These are phyloP conservation scores for Calocybe gambosa DNA, from an alignment of 1,284 basidiomycete genomes.

Conservation along the genomic window DNA sequence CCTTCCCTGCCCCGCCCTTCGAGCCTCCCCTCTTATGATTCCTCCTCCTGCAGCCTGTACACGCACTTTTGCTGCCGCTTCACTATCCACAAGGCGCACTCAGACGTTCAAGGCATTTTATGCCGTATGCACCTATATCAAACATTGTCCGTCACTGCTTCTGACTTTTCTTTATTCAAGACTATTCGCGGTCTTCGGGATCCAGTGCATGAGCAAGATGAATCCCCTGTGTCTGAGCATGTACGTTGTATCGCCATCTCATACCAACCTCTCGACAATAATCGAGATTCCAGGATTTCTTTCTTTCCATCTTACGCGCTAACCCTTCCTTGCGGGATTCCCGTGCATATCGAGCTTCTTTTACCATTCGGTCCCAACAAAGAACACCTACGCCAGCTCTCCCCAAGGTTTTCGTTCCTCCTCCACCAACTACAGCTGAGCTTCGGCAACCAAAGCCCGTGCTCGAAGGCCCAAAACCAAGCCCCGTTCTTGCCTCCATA, in stretches of 20 bases:
- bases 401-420: conserved; percentile 19
- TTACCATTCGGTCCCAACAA: conserved; percentile 53
- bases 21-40: conserved; percentile 23
- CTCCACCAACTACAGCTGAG: conserved; percentile 20
- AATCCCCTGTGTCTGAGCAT: conserved; percentile 45
- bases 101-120: conserved; percentile 54
- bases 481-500: conserved; percentile 73
- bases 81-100: conserved; percentile 26
- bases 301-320: conserved; percentile 90
- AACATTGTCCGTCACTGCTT: conserved; percentile 6
- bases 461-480: conserved; percentile 33
- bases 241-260: conserved; percentile 26
- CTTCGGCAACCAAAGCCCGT: conserved; percentile 18
- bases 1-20: conserved; percentile 10
- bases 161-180: conserved; percentile 26
- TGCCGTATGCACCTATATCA: conserved; percentile 39
- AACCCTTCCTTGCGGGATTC: conserved; percentile 92
- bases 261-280: conserved; percentile 2
- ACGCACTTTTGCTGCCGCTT: conserved; percentile 21
- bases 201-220: conserved; percentile 34
- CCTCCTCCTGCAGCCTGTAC: conserved; percentile 20
- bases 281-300: conserved; percentile 72
- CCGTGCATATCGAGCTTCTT: conserved; percentile 83
- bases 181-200: conserved; percentile 46
- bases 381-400: conserved; percentile 19